Evolutionary conservation across 2,329 filamentous ascomycete species (phyloP), one percentile per base, ranked within the genome.

Genomic region (Stemphylium lycopersici): DNA sequence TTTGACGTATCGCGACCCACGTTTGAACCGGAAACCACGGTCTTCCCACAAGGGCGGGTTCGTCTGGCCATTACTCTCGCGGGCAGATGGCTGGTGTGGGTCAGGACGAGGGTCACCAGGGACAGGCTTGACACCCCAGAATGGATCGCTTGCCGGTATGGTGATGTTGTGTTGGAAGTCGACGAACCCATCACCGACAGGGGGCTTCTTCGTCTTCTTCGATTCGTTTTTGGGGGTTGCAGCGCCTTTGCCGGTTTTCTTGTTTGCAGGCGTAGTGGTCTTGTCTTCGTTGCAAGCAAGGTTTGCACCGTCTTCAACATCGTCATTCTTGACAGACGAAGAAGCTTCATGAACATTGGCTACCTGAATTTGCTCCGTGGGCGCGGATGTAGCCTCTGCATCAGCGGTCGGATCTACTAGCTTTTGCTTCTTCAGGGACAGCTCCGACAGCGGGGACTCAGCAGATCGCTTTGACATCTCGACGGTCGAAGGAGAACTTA

Each of bases 31-130:
- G 11, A 48, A 61, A 11, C 63, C 63, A 5, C 66, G 63, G 20
- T 72, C 64, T 33, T 74, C 67, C 66, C 65, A 73, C 6, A 74
- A 41, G 0, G 64, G 48, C 4, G 66, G 64, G 8, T 51, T 47
- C 0, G 63, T 65, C 3, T 58, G 58, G 0, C 55, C 68, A 37
- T 67, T 52, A 48, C 59, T 67, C 12, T 43, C 52, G 2, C 64
- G 61, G 3, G 65, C 65, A 3, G 62, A 46, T 2, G 64, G 68
- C 11, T 65, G 62, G 6, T 46, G 32, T 0, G 59, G 48, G 13
- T 57, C 47, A 1, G 68, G 58, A 6, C 58, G 43, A 7, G 58
- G 40, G 20, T 52, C 56, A 40, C 57, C 59, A 2, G 60, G 45
- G 4, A 58, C 26, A 11, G 67, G 68, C 15, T 61, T 63, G 3